Evolutionary conservation across 495 filamentous ascomycete genomes (phyloP).

Genomic region (Jackrogersella minutella): DNA sequence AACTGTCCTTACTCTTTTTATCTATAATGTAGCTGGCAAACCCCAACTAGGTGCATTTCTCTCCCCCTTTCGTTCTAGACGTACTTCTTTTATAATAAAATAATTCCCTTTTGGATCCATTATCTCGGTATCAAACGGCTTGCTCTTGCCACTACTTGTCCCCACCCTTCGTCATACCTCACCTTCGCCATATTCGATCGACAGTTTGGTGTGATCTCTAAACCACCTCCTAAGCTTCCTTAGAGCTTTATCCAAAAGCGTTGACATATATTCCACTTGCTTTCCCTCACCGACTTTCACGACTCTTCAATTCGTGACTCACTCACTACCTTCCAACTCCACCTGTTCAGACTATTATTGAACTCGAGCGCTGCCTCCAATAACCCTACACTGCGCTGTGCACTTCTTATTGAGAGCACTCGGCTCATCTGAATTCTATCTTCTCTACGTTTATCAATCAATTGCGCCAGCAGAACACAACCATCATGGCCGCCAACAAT

Average conservation of each 20-base stretch:
- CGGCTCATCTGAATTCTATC: slow-evolving; percentile 15
- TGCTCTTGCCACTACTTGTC: slow-evolving; percentile 33
- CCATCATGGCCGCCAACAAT: slow-evolving; percentile 56
- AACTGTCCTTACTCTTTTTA: slow-evolving; percentile 22
- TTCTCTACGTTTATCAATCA: slow-evolving; percentile 9
- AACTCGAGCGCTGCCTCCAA: slow-evolving; percentile 25
- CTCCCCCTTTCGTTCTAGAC: slow-evolving; percentile 37
- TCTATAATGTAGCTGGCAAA: slow-evolving; percentile 23
- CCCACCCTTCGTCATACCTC: slow-evolving; percentile 40
- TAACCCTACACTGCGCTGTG: slow-evolving; percentile 36
- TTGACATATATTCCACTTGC: slow-evolving; percentile 46
- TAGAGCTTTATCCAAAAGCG: slow-evolving; percentile 38
- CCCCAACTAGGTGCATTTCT: slow-evolving; percentile 18
- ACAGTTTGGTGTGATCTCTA: slow-evolving; percentile 42
- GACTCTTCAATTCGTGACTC: slow-evolving; percentile 43
- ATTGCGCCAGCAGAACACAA: slow-evolving; percentile 4
- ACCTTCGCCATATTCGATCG: slow-evolving; percentile 38
- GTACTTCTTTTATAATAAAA: slow-evolving; percentile 27
- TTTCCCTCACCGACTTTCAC: slow-evolving; percentile 52
- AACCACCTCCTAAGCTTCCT: slow-evolving; percentile 35
- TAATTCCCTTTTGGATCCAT: slow-evolving; percentile 32
- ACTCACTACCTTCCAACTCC: slow-evolving; percentile 45
- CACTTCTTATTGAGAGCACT: slow-evolving; percentile 41
- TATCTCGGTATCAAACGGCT: slow-evolving; percentile 38
- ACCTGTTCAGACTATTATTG: slow-evolving; percentile 39